phyloP scores from a whole-genome alignment of 2,329 filamentous ascomycete genomes.

The Cladorrhinum sp. region DNA sequence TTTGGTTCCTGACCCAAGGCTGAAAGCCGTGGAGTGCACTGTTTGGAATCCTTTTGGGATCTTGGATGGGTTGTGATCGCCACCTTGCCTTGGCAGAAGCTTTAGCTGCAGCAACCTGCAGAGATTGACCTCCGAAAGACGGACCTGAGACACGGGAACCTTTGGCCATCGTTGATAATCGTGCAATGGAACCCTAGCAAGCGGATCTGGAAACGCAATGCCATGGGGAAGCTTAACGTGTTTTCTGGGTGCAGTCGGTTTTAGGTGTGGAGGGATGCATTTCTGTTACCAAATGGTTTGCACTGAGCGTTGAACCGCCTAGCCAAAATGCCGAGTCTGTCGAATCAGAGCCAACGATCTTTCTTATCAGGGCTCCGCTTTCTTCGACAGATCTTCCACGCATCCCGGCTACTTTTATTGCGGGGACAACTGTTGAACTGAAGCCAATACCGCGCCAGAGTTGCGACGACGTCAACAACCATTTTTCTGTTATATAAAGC shows the following conservation, averaged over 20 bases:
- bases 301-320: constrained; percentile 9
- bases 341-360: constrained; percentile 17
- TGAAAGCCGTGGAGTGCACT: constrained; percentile 4
- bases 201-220: constrained; percentile 17
- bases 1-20: constrained; percentile 17
- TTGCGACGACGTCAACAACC: constrained; percentile 20
- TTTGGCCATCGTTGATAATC: background rate
- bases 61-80: too few relatives aligned
- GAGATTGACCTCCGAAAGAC: background rate
- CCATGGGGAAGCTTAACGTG: background rate
- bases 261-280: background rate
- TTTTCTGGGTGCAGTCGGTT: background rate
- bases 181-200: background rate
- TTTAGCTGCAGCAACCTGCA: constrained; percentile 3
- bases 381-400: constrained; percentile 22
- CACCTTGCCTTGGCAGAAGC: constrained; percentile 18
- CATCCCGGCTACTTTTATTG: constrained; percentile 12
- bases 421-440: background rate
- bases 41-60: background rate
- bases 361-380: constrained; percentile 21
- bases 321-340: constrained; percentile 5
- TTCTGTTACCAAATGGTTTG: constrained; percentile 23
- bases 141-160: background rate
- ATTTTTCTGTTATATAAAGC: constrained; percentile 9
- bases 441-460: background rate